Base-by-base conservation (phyloP, 345 rosid genomes). In the Mercurialis annua region DNA sequence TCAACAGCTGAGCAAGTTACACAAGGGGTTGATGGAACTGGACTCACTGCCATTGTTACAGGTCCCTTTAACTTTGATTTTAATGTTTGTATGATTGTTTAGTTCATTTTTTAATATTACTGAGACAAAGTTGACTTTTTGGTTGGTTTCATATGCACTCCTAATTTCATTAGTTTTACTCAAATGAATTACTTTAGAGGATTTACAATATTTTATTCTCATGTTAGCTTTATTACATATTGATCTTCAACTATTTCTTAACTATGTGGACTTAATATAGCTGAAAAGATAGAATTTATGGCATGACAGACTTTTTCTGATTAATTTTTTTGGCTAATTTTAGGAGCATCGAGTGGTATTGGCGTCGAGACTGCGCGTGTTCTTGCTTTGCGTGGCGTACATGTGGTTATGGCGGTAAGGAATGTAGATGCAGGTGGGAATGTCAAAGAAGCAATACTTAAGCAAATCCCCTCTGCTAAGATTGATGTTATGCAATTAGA, bases 1-100 rank as follows among this genome's bases (percentile, higher is more conserved):
- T 81, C 81, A n/a, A 81, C 85, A 0, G 81, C 81, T 21, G 79
- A 76, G 72, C 81, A 84, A 62, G 80, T 81, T 60, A 80, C 85
- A 14, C 70, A 58, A 30, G 84, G 77, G 59, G 67, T 84, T 30
- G 86, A 81, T 67, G 88, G 78, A 12, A 65, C 82, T 58, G 82
- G 77, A 66, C 86, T 81, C 72, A 80, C 86, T 46, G 82, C 88
- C 63, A 70, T 81, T 21, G 73, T 84, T 6, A 57, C 86, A 55
- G 85, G 84, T 79, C 18, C 34, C 18, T 53, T 65, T 49, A 55
- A 33, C 52, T 20, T 65, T 38, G 10, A 24, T 38, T 38, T 24
- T 50, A 10, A 2, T 5, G n/a, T 9, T 30, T 31, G 1, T 1
- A 21, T 47, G 42, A 20, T 20, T 29, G 12, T 23, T 44, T 20